Evolutionary conservation across 345 rosid genomes (phyloP).

Genomic region (Rhodamnia argentea): DNA sequence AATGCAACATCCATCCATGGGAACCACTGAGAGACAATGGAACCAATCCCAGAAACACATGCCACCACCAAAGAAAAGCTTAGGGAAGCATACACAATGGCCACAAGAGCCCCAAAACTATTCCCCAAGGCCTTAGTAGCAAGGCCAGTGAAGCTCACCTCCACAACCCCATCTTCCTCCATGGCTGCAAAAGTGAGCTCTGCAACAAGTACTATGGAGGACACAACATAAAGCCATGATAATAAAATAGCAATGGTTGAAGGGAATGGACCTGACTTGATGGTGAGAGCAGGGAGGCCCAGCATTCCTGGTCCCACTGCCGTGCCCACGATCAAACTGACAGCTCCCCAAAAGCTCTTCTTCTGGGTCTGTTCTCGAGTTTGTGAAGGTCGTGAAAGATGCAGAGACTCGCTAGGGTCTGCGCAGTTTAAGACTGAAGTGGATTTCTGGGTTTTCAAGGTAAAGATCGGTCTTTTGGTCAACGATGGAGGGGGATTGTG

Average conservation of each 20-base stretch:
- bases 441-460: not conserved
- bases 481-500: not conserved
- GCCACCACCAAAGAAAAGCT: slow-evolving; percentile 81
- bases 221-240: slow-evolving; percentile 79
- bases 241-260: slow-evolving; percentile 52
- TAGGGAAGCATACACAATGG: slow-evolving; percentile 67
- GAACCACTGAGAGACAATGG: slow-evolving; percentile 67
- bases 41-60: slow-evolving; percentile 86
- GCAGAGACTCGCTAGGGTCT: not conserved
- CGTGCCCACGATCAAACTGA: slow-evolving; percentile 78
- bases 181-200: slow-evolving; percentile 82
- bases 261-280: slow-evolving; percentile 68
- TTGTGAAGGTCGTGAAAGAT: not conserved
- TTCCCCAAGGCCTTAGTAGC: slow-evolving; percentile 72
- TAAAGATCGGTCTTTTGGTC: not conserved
- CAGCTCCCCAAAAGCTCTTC: slow-evolving; percentile 90
- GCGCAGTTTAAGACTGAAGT: not conserved
- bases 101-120: slow-evolving; percentile 60
- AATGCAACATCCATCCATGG: slow-evolving; percentile 52
- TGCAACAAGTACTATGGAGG: slow-evolving; percentile 78
- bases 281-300: slow-evolving; percentile 77
- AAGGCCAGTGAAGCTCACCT: slow-evolving; percentile 83
- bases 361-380: slow-evolving; percentile 6
- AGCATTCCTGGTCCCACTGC: slow-evolving; percentile 96
- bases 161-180: slow-evolving; percentile 69